phyloP scores from a whole-genome alignment of 129 eudicot species.

The Chrysanthemum seticuspe region DNA sequence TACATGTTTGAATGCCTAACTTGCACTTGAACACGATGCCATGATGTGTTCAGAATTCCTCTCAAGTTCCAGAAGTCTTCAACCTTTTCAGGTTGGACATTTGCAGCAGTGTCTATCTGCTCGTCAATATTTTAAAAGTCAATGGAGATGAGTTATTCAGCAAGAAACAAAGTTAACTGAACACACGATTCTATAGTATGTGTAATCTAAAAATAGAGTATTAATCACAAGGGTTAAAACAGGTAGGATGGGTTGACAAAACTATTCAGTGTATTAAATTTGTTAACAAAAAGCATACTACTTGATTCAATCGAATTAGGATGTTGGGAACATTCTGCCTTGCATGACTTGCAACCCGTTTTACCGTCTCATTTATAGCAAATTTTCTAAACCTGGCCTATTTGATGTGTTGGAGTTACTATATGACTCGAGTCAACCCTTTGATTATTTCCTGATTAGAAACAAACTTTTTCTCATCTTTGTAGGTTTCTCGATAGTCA shows the following conservation, averaged over 20 bases:
- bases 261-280: neutral
- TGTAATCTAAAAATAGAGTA: neutral
- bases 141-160: neutral
- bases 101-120: conserved; percentile 86
- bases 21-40: conserved; percentile 89
- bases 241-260: neutral
- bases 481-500: too few relatives aligned
- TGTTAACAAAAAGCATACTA: neutral
- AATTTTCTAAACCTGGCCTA: neutral
- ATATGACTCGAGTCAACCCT: neutral
- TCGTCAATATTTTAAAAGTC: neutral
- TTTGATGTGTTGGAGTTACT: neutral
- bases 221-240: neutral
- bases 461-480: too few relatives aligned
- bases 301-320: neutral
- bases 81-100: conserved; percentile 88
- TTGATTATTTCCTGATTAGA: too few relatives aligned
- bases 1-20: conserved; percentile 79
- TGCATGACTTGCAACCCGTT: neutral
- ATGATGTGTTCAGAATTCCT: conserved; percentile 94
- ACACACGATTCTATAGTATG: neutral
- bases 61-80: conserved; percentile 85
- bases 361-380: neutral
- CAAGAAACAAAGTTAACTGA: neutral
- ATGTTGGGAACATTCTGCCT: neutral